Conservation (phyloP, 306 rosid genomes). For the Vachellia collinsii region DNA sequence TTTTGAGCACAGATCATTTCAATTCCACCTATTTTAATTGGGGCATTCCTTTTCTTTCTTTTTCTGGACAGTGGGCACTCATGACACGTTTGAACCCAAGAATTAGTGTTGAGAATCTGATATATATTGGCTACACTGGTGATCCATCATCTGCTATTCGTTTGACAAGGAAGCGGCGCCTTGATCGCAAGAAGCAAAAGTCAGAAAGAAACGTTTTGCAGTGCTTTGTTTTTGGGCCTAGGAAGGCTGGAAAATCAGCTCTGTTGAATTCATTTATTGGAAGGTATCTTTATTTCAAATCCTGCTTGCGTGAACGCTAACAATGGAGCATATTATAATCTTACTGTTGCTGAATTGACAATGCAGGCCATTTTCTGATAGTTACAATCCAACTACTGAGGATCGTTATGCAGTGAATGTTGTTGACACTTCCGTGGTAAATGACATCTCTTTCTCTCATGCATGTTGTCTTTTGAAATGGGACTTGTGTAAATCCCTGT, state of each 20-base stretch:
- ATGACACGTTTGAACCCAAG: slow-evolving; percentile 90
- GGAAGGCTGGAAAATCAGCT: slow-evolving; percentile 90
- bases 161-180: slow-evolving; percentile 78
- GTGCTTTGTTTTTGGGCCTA: slow-evolving; percentile 96
- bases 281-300: slow-evolving; percentile 38
- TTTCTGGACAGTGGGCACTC: slow-evolving; percentile 72
- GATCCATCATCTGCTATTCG: slow-evolving; percentile 78
- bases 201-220: slow-evolving; percentile 85
- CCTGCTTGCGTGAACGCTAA: neutral
- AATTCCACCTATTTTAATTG: neutral
- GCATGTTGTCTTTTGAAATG: neutral
- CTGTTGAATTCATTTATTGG: slow-evolving; percentile 80
- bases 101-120: slow-evolving; percentile 82
- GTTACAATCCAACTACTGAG: slow-evolving; percentile 52
- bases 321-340: neutral
- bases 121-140: slow-evolving; percentile 81
- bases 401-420: slow-evolving; percentile 73
- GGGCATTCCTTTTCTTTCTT: neutral
- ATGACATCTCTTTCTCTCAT: slow-evolving; percentile 13
- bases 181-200: slow-evolving; percentile 86
- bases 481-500: too few relatives aligned
- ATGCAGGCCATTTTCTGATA: slow-evolving; percentile 55
- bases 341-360: slow-evolving; percentile 24
- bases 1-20: neutral
- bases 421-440: slow-evolving; percentile 53